Percentiles rank a stretch among this genome's conserved stretches.
These are phyloP conservation scores for Chlorella vulgaris DNA, from an alignment of 139 green algal genomes.

Conservation along the genomic window DNA sequence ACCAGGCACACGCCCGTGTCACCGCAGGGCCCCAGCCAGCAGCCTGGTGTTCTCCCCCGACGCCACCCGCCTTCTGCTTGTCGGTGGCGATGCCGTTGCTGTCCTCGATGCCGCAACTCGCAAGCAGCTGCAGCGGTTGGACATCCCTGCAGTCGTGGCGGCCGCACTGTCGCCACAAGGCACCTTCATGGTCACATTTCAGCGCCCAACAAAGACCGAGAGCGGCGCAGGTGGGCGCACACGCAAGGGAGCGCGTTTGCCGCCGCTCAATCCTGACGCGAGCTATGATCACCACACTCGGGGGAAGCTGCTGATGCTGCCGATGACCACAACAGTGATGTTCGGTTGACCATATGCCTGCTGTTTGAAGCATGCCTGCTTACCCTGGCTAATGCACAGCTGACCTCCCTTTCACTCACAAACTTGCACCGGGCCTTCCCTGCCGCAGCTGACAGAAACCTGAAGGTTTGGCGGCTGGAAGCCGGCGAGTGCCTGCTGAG, in stretches of 20 bases:
- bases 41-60: conserved; percentile 44
- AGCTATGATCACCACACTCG: too few relatives aligned
- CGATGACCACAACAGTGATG: too few relatives aligned
- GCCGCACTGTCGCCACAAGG: conserved; percentile 49
- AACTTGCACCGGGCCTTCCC: too few relatives aligned
- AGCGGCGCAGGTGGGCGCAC: conserved; percentile 46
- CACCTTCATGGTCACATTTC: conserved; percentile 66
- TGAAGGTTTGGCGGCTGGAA: conserved; percentile 67
- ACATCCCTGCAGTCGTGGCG: conserved; percentile 44
- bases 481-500: conserved; percentile 48
- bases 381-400: not conserved
- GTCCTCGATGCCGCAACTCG: conserved; percentile 27
- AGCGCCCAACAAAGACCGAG: conserved; percentile 58
- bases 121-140: conserved; percentile 30
- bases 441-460: not conserved
- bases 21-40: conserved; percentile 4
- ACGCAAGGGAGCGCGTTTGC: too few relatives aligned
- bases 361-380: too few relatives aligned
- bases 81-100: conserved; percentile 30
- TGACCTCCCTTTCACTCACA: not conserved
- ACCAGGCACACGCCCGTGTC: not conserved
- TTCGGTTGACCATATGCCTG: too few relatives aligned
- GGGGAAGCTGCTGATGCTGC: too few relatives aligned
- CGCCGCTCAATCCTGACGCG: too few relatives aligned
- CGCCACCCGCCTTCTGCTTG: conserved; percentile 34